phyloP scores from a whole-genome alignment of 2,329 filamentous ascomycete species.

The Xylaria arbuscula region DNA sequence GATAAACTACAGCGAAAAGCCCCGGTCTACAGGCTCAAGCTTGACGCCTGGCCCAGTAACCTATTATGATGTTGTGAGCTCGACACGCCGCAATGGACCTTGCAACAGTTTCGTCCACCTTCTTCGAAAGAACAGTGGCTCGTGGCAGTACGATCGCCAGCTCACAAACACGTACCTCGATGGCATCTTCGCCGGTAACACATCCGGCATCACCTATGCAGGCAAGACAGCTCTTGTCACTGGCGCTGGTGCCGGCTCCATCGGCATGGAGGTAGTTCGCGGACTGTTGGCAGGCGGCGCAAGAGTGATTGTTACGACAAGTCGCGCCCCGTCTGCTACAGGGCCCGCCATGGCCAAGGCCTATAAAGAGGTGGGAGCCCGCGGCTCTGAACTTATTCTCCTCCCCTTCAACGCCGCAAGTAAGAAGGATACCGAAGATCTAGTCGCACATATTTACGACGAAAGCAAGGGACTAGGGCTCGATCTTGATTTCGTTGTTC shows the following conservation, averaged over 20 bases:
- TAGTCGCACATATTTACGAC: constrained; percentile 96
- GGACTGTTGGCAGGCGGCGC: constrained; percentile 95
- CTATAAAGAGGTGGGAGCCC: constrained; percentile 80
- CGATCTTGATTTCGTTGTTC: constrained; percentile 96
- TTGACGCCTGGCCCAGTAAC: constrained; percentile 80
- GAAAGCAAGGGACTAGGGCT: constrained; percentile 94
- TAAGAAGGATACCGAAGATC: constrained; percentile 94
- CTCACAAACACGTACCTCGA: constrained; percentile 93
- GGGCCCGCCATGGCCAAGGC: constrained; percentile 99
- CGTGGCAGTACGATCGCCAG: constrained; percentile 99
- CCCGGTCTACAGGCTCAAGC: constrained; percentile 89
- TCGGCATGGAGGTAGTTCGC: constrained; percentile 96
- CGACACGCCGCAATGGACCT: constrained; percentile 50
- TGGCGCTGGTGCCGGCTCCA: constrained; percentile 95
- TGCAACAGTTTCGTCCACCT: constrained; percentile 95
- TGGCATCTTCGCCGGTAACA: constrained; percentile 87
- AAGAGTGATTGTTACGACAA: constrained; percentile 96
- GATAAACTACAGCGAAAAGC: constrained; percentile 88
- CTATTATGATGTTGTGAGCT: constrained; percentile 33
- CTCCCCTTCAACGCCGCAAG: constrained; percentile 99
- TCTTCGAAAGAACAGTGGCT: constrained; percentile 90
- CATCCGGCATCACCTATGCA: constrained; percentile 86
- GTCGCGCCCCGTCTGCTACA: constrained; percentile 96
- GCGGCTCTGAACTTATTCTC: constrained; percentile 95
- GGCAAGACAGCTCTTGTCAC: constrained; percentile 98